Conservation (phyloP, 2,329 filamentous ascomycete genomes). For the Fusarium sarcochroum region DNA sequence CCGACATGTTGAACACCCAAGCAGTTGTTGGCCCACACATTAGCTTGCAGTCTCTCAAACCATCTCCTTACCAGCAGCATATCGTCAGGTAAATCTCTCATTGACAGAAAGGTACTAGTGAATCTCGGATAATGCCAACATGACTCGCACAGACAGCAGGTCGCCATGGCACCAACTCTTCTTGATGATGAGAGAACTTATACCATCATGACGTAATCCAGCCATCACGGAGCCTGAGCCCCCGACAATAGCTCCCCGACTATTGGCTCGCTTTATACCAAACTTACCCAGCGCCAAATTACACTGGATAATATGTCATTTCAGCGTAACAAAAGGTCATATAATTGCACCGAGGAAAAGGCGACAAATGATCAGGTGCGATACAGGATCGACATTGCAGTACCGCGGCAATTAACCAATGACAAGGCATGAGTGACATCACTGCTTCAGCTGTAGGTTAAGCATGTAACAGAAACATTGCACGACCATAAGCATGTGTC, state of each 20-base stretch:
- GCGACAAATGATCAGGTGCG: not conserved
- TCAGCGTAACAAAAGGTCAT: not conserved
- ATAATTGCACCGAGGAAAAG: not conserved
- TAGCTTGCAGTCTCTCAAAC: conserved; percentile 48
- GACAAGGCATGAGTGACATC: too few species aligned
- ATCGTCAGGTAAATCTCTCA: conserved; percentile 56
- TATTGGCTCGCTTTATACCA: not conserved
- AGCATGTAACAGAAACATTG: too few species aligned
- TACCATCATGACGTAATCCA: conserved; percentile 18
- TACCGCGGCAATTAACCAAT: too few species aligned
- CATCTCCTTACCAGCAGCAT: conserved; percentile 57
- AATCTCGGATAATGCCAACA: not conserved
- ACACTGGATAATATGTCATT: not conserved
- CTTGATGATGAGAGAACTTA: not conserved
- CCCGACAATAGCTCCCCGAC: not conserved
- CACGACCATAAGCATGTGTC: too few species aligned
- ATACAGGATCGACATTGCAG: too few species aligned
- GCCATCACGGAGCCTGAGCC: not conserved
- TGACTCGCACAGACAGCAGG: not conserved
- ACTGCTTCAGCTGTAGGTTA: too few species aligned
- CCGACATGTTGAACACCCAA: conserved; percentile 59
- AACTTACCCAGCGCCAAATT: not conserved
- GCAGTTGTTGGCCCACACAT: conserved; percentile 52
- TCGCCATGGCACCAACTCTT: not conserved
- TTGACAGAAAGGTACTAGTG: conserved; percentile 3